These are phyloP conservation scores for Hanseniaspora osmophila DNA, from an alignment of 805 yeast species.

Conservation along the genomic window DNA sequence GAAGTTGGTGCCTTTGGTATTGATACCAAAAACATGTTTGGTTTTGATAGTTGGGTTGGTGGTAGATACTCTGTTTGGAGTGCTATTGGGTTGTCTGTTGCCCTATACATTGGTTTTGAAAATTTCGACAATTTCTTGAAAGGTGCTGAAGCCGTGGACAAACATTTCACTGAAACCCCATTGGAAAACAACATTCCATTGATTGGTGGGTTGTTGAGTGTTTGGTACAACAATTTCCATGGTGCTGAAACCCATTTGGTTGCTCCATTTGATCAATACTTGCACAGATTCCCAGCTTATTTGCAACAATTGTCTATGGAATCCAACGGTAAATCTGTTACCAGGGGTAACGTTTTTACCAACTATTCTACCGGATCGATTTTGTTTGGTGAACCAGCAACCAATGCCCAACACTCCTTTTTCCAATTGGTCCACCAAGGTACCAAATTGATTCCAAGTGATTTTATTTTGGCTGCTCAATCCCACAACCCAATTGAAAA, in stretches of 20 bases:
- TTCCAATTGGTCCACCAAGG: slow-evolving; percentile 99
- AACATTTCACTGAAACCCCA: slow-evolving; percentile 75
- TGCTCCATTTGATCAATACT: slow-evolving; percentile 96
- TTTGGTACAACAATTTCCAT: slow-evolving; percentile 97
- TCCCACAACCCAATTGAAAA: slow-evolving; percentile 93
- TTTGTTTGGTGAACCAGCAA: slow-evolving; percentile 95
- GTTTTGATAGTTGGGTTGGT: slow-evolving; percentile 97
- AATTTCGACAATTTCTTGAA: slow-evolving; percentile 82
- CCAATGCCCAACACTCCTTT: slow-evolving; percentile 98
- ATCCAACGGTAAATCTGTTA: slow-evolving; percentile 95
- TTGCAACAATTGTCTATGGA: slow-evolving; percentile 98
- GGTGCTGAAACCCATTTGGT: slow-evolving; percentile 97
- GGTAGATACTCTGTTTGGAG: slow-evolving; percentile 99
- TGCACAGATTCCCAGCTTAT: slow-evolving; percentile 98
- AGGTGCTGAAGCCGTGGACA: slow-evolving; percentile 96
- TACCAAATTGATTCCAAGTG: slow-evolving; percentile 92
- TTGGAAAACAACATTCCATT: slow-evolving; percentile 84
- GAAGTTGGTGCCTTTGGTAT: slow-evolving; percentile 94
- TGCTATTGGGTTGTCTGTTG: slow-evolving; percentile 92
- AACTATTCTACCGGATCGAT: slow-evolving; percentile 93
- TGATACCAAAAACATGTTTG: slow-evolving; percentile 96
- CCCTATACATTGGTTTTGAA: slow-evolving; percentile 88
- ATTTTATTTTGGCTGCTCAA: slow-evolving; percentile 91
- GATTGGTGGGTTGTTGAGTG: slow-evolving; percentile 82
- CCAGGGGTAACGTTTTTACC: slow-evolving; percentile 82